A percentile compares a stretch with the other conserved stretches of the same genome.
These are phyloP conservation scores for Jatropha curcas DNA, from an alignment of 345 rosid species.

Conservation along the genomic window DNA sequence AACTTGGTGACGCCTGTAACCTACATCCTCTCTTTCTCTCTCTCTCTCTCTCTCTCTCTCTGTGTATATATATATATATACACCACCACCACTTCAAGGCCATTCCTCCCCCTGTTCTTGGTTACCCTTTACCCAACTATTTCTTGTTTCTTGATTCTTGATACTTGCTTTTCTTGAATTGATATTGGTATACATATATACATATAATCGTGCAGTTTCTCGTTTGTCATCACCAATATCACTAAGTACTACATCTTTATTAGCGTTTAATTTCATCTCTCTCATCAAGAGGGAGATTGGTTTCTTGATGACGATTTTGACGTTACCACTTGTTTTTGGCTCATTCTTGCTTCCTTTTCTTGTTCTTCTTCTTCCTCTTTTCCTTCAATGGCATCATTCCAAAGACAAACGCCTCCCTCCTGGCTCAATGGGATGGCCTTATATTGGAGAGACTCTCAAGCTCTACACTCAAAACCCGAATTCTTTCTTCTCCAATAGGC, in stretches of 20 bases:
- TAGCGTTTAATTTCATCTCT: conserved; percentile 8
- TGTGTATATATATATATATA: not conserved
- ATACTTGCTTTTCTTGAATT: not conserved
- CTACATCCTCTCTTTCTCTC: not conserved
- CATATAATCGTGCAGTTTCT: conserved; percentile 39
- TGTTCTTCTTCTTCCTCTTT: conserved; percentile 17
- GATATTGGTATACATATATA: not conserved
- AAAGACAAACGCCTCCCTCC: conserved; percentile 60
- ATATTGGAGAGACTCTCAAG: conserved; percentile 83
- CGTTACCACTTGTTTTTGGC: not conserved
- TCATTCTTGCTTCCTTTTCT: conserved; percentile 20
- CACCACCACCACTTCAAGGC: not conserved
- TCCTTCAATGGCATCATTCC: conserved; percentile 44
- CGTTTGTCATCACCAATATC: not conserved
- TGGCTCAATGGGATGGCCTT: conserved; percentile 98
- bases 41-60: not conserved
- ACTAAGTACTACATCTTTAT: not conserved
- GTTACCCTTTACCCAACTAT: not conserved
- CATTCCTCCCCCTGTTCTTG: not conserved
- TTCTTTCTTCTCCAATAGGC: conserved; percentile 73
- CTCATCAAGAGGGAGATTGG: no score
- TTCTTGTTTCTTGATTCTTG: not conserved
- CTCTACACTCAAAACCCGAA: conserved; percentile 85
- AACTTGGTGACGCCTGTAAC: conserved; percentile 38
- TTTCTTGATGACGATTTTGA: conserved; percentile 18